Evolutionary conservation across 345 rosid genomes (phyloP).

Genomic region (Rhodomyrtus tomentosa): DNA sequence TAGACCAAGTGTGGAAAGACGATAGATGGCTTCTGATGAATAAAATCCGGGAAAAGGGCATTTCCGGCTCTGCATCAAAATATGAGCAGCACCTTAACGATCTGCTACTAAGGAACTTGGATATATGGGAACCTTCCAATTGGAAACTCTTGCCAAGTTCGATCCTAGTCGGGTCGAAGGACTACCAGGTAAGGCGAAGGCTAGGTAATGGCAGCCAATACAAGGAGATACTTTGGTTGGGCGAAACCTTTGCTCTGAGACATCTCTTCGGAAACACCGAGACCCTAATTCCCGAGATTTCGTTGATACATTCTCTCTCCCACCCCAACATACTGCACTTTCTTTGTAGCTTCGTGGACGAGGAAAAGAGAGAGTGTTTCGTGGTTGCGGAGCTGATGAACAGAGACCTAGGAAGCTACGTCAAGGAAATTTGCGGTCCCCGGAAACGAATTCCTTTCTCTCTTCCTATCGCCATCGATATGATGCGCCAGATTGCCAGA

Average conservation of each 20-base stretch:
- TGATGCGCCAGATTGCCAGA: slow-evolving; percentile 79
- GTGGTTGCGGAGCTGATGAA: slow-evolving; percentile 76
- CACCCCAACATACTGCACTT: slow-evolving; percentile 65
- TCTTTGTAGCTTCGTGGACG: slow-evolving; percentile 64
- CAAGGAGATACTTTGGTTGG: slow-evolving; percentile 67
- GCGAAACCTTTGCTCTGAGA: slow-evolving; percentile 47
- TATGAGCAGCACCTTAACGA: slow-evolving; percentile 42
- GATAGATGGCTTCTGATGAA: slow-evolving; percentile 66
- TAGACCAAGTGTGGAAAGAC: slow-evolving; percentile 51
- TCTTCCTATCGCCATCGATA: slow-evolving; percentile 53
- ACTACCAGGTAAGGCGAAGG: slow-evolving; percentile 50
- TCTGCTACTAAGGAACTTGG: slow-evolving; percentile 36
- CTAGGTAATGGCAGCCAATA: slow-evolving; percentile 42
- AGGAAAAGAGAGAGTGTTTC: slow-evolving; percentile 73
- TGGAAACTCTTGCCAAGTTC: slow-evolving; percentile 40
- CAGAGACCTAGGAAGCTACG: slow-evolving; percentile 37
- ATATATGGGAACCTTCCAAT: slow-evolving; percentile 19
- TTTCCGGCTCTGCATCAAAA: slow-evolving; percentile 20
- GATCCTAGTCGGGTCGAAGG: slow-evolving; percentile 42
- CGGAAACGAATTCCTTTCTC: slow-evolving; percentile 43
- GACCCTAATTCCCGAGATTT: slow-evolving; percentile 38
- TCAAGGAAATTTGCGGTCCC: slow-evolving; percentile 63
- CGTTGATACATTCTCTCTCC: slow-evolving; percentile 44
- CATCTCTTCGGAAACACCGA: slow-evolving; percentile 55
- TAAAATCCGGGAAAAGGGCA: slow-evolving; percentile 37